These are phyloP conservation scores for Aspergillus homomorphus DNA, from an alignment of 495 filamentous ascomycete species.

Conservation along the genomic window DNA sequence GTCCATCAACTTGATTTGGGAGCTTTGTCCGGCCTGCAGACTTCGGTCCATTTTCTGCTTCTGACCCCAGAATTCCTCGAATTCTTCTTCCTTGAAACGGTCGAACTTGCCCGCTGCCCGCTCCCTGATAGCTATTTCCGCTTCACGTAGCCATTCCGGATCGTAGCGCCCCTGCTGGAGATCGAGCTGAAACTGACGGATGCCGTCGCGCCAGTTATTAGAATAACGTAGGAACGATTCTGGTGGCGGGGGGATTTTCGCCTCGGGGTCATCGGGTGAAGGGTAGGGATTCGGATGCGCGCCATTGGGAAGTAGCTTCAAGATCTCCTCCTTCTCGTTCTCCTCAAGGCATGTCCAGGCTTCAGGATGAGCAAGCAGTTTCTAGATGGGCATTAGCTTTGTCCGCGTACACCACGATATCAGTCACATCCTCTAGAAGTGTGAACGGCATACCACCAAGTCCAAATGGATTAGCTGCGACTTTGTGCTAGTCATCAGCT, in stretches of 20 bases:
- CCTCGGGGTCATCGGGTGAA: slow-evolving; percentile 26
- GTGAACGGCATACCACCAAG: slow-evolving; percentile 50
- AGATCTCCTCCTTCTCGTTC: slow-evolving; percentile 53
- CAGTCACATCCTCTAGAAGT: too few relatives aligned
- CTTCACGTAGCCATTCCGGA: slow-evolving; percentile 63
- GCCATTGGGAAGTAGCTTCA: slow-evolving; percentile 54
- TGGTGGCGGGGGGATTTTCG: slow-evolving; percentile 39
- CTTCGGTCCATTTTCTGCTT: slow-evolving; percentile 47
- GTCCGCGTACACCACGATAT: slow-evolving; percentile 10
- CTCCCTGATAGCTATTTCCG: slow-evolving; percentile 58
- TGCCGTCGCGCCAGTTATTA: slow-evolving; percentile 46
- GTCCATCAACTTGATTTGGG: slow-evolving; percentile 46
- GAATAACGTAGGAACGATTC: slow-evolving; percentile 49
- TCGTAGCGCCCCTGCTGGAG: slow-evolving; percentile 60
- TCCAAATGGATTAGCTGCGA: slow-evolving; percentile 53
- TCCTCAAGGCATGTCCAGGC: slow-evolving; percentile 58
- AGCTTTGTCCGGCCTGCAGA: slow-evolving; percentile 47
- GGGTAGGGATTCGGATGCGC: slow-evolving; percentile 36
- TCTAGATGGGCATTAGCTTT: slow-evolving; percentile 33
- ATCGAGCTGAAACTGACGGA: slow-evolving; percentile 57
- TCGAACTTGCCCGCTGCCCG: slow-evolving; percentile 69
- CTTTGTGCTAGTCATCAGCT: slow-evolving; percentile 52
- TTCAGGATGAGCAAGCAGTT: slow-evolving; percentile 50
- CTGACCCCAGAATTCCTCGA: slow-evolving; percentile 69
- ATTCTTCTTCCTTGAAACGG: slow-evolving; percentile 60